Base-by-base conservation (phyloP, 371 early-diverging fungal species). In the Apophysomyces variabilis region DNA sequence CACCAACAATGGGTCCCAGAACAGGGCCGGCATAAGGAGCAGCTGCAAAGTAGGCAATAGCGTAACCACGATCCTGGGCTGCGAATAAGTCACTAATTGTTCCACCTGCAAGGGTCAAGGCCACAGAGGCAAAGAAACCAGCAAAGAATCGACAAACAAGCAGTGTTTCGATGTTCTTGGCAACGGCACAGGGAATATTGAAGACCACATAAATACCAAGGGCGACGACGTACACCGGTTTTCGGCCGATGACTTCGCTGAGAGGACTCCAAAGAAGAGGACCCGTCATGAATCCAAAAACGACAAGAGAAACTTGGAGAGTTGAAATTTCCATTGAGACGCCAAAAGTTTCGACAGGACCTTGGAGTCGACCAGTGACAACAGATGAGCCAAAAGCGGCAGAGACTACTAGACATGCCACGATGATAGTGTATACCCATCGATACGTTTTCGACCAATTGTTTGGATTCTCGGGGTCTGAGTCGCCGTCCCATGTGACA, bases 221-320 rank as follows among this genome's bases (percentile, higher is more conserved):
- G 26, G 82, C 73, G 32, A 73, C 26, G 3, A 73, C 38, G 57
- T 79, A 82, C 0, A 78, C 64, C 2, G 79, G 79, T 39, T 73
- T 73, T 43, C 82, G 77, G 8, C 82, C 82, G 57, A 67, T 70
- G 1, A 75, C 32, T 67, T 82, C 82, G 44, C 72, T 71, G 1
- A 79, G 62, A 35, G 82, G 82, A 50, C 76, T 76, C 79, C 79
- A 82, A 21, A 82, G 71, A 56, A 82, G 73, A 60, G 82, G 82
- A 45, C 82, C 82, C 6, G 74, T 60, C 66, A 70, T 76, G 44
- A 79, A 82, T 32, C 79, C 82, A 63, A 73, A 76, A 0, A 82
- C 82, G 72, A 82, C 76, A n/a, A 82, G 70, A n/a, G 82, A 76
- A 4, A 77, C 76, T 61, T 76, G 76, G 16, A 79, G 72, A 50